Percentiles rank a stretch among this genome's conserved stretches.
Conservation (phyloP, 768 basidiomycete species). For the Podaxis sp. region DNA sequence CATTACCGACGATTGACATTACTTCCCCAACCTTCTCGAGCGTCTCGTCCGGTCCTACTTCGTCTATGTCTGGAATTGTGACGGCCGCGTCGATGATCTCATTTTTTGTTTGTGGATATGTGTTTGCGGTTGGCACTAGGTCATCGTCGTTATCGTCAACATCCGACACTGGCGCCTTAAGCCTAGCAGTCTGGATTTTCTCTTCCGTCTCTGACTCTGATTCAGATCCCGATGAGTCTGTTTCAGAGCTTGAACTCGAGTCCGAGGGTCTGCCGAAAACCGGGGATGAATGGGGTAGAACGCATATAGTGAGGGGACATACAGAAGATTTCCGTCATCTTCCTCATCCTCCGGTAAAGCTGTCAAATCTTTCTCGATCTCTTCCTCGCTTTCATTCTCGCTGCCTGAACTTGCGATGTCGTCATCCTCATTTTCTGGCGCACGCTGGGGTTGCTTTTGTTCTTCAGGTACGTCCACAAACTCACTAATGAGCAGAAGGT, state of each 20-base stretch:
- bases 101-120: constrained; percentile 66
- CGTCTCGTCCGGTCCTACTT: constrained; percentile 61
- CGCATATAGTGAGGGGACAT: constrained; percentile 9
- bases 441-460: background rate
- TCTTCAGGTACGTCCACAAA: constrained; percentile 46
- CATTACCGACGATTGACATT: constrained; percentile 68
- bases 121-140: constrained; percentile 33
- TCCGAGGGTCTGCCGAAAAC: constrained; percentile 32
- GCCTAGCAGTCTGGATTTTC: constrained; percentile 16
- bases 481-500: constrained; percentile 72
- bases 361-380: constrained; percentile 65
- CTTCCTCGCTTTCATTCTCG: constrained; percentile 71
- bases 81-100: constrained; percentile 63
- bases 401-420: constrained; percentile 54
- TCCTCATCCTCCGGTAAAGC: constrained; percentile 38
- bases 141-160: constrained; percentile 64
- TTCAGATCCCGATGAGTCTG: constrained; percentile 37
- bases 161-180: constrained; percentile 27
- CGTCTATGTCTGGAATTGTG: constrained; percentile 58
- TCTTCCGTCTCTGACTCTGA: constrained; percentile 22
- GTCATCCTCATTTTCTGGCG: constrained; percentile 32
- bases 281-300: constrained; percentile 10
- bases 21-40: constrained; percentile 80
- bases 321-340: constrained; percentile 22
- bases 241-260: constrained; percentile 40